These are phyloP conservation scores for Lithocarpus polystachyus DNA, from an alignment of 306 rosid species.

Conservation along the genomic window DNA sequence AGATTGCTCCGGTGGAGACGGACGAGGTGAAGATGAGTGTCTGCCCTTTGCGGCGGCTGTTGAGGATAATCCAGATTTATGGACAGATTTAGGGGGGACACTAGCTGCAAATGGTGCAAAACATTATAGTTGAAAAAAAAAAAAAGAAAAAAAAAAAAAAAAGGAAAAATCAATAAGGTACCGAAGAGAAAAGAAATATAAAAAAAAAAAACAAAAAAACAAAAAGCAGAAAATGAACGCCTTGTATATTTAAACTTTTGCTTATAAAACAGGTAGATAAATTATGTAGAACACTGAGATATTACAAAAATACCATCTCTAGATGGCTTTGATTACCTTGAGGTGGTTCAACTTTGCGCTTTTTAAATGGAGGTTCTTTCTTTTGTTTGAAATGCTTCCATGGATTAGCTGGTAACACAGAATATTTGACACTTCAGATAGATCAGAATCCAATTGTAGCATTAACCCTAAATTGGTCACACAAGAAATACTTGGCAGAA, in stretches of 20 bases:
- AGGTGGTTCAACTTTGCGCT: conserved; percentile 68
- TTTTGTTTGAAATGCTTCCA: conserved; percentile 68
- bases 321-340: conserved; percentile 56
- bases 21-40: conserved; percentile 66
- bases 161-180: conserved; percentile 8
- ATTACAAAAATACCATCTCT: not conserved
- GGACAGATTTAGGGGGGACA: conserved; percentile 58
- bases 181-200: conserved; percentile 4
- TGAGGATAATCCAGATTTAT: conserved; percentile 54
- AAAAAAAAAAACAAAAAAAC: not conserved
- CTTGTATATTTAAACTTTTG: conserved; percentile 10
- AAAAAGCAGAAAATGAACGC: not conserved
- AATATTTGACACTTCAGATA: conserved; percentile 27
- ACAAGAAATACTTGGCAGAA: conserved; percentile 19
- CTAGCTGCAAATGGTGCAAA: conserved; percentile 37
- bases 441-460: not conserved
- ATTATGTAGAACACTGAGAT: not conserved
- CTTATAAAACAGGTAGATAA: not conserved
- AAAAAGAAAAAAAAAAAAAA: not conserved
- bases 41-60: conserved; percentile 56
- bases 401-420: conserved; percentile 57
- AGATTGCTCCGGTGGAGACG: conserved; percentile 65
- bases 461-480: conserved; percentile 7
- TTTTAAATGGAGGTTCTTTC: conserved; percentile 77
- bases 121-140: conserved; percentile 16